Evolutionary conservation across 495 filamentous ascomycete genomes (phyloP).

Genomic region (Xylaria cubensis): DNA sequence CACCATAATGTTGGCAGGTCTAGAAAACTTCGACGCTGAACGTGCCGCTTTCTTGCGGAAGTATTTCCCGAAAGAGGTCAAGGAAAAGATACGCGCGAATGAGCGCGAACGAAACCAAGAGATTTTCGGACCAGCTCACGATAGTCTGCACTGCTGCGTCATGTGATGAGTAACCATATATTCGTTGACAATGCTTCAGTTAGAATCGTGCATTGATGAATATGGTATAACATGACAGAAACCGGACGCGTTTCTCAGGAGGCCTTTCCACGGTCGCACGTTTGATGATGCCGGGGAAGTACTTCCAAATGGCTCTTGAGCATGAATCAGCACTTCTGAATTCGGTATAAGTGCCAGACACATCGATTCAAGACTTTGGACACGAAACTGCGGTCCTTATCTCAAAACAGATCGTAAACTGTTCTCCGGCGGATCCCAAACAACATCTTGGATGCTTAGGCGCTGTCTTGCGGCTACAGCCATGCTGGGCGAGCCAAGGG

Average conservation of each 20-base stretch:
- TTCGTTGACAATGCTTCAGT: not conserved
- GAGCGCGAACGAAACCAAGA: conserved; percentile 60
- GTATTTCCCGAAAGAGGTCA: conserved; percentile 75
- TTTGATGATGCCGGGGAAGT: not conserved
- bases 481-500: conserved; percentile 19
- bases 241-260: not conserved
- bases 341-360: not conserved
- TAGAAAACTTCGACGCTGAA: conserved; percentile 66
- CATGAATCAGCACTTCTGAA: not conserved
- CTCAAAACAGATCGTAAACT: conserved; percentile 34
- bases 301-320: not conserved
- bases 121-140: conserved; percentile 56
- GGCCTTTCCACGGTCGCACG: not conserved
- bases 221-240: not conserved
- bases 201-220: not conserved
- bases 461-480: conserved; percentile 32
- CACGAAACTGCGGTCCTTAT: conserved; percentile 10
- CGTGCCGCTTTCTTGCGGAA: conserved; percentile 66
- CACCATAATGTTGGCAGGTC: conserved; percentile 64
- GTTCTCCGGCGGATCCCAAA: conserved; percentile 39
- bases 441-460: conserved; percentile 34
- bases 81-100: conserved; percentile 66
- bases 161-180: conserved; percentile 44
- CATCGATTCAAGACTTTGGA: not conserved
- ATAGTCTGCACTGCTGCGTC: conserved; percentile 47